Evolutionary conservation across 2,329 filamentous ascomycete genomes (phyloP).

Genomic region (Raffaelea albimanens): DNA sequence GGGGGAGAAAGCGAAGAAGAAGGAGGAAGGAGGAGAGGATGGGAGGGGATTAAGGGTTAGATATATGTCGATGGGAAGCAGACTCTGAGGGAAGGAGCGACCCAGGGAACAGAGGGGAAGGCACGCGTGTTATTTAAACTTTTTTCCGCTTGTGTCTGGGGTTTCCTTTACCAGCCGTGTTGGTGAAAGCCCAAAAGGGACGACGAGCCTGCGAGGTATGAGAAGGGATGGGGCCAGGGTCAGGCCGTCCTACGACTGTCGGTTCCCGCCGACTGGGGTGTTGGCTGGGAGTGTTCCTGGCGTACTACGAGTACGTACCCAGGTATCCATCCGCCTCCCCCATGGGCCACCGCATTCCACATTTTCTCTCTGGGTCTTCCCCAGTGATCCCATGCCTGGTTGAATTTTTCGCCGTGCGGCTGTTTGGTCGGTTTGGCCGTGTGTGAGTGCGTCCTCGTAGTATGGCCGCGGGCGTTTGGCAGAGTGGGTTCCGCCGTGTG

Average conservation of each 20-base stretch:
- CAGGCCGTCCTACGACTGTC: not conserved
- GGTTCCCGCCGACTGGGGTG: not conserved
- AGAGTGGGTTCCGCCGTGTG: no score
- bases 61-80: not conserved
- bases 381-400: not conserved
- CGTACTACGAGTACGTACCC: not conserved
- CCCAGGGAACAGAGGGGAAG: slow-evolving; percentile 1
- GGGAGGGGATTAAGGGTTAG: no score
- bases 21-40: not conserved
- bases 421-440: no score
- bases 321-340: not conserved
- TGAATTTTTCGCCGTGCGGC: no score
- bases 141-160: not conserved
- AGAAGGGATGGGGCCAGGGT: not conserved
- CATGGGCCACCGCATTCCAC: not conserved
- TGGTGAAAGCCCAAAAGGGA: not conserved
- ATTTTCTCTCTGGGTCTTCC: not conserved
- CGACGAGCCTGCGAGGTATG: not conserved
- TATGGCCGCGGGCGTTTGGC: no score
- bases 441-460: no score
- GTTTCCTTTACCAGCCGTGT: not conserved
- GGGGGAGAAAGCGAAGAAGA: not conserved
- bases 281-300: not conserved
- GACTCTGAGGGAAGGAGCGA: not conserved
- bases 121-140: slow-evolving; percentile 9